A percentile compares a stretch with the other conserved stretches of the same genome.
phyloP scores from a whole-genome alignment of 1,139 yeast genomes.

The Yamadazyma trypodendri region DNA sequence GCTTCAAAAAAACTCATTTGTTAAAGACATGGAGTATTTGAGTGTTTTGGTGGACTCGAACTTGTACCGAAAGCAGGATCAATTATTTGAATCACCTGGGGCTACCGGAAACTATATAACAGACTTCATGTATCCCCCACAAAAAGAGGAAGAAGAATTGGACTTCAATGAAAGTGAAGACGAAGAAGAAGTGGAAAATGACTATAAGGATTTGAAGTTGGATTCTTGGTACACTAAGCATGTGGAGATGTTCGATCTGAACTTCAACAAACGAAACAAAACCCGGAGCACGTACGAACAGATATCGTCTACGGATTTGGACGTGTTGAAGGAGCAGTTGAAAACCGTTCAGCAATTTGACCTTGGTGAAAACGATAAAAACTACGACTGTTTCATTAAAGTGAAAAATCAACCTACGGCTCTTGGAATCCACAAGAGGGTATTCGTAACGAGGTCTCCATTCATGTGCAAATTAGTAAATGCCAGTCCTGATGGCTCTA shows the following conservation, averaged over 20 bases:
- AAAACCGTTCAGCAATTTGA: too few species aligned
- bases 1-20: conserved; percentile 42
- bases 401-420: conserved; percentile 18
- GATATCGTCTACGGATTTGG: conserved; percentile 10
- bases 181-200: conserved; percentile 16
- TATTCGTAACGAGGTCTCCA: conserved; percentile 29
- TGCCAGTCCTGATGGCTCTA: conserved; percentile 13
- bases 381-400: conserved; percentile 16
- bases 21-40: conserved; percentile 47
- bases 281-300: conserved; percentile 20
- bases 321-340: conserved; percentile 7
- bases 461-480: conserved; percentile 24
- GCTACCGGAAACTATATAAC: conserved; percentile 19
- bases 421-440: conserved; percentile 31
- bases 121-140: conserved; percentile 26
- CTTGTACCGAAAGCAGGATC: conserved; percentile 34
- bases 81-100: conserved; percentile 23
- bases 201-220: conserved; percentile 4
- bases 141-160: conserved; percentile 7
- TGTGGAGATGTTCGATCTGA: conserved; percentile 18
- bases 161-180: conserved; percentile 14
- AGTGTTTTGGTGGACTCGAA: conserved; percentile 40
- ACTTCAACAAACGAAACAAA: conserved; percentile 16
- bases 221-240: conserved; percentile 20
- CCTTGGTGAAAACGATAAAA: conserved; percentile 10